phyloP scores from a whole-genome alignment of 257 asterid genomes.

The Scutellaria galericulata region DNA sequence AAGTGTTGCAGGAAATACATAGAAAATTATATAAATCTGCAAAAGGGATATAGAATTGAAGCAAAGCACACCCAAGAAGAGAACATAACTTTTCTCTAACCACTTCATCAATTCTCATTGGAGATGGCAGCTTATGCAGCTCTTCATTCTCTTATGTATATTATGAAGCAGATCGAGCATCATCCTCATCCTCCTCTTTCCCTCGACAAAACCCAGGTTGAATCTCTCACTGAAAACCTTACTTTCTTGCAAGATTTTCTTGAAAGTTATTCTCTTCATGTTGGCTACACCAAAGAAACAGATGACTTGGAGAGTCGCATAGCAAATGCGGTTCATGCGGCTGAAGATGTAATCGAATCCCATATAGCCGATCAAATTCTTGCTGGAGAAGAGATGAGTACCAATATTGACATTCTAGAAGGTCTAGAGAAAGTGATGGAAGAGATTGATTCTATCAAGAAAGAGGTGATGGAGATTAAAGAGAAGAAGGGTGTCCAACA shows the following conservation, averaged over 20 bases:
- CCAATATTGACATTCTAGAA: no score
- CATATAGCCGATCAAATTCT: background rate
- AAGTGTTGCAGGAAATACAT: no score
- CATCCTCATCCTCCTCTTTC: slow-evolving; percentile 10
- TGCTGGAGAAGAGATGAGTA: no score
- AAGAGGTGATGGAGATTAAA: background rate
- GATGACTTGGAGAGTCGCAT: slow-evolving; percentile 19
- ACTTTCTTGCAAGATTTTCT: slow-evolving; percentile 3
- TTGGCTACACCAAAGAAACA: background rate
- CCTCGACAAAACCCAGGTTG: background rate
- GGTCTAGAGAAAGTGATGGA: background rate
- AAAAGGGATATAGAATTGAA: no score
- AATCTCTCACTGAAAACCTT: background rate
- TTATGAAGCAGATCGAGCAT: background rate
- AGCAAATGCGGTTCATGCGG: slow-evolving; percentile 20
- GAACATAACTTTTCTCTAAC: no score
- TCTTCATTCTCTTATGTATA: background rate
- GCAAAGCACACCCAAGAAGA: no score
- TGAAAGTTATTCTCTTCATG: background rate
- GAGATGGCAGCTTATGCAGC: slow-evolving; percentile 35
- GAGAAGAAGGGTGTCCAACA: background rate
- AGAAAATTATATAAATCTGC: no score
- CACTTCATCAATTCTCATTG: no score
- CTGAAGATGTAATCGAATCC: background rate
- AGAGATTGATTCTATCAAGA: background rate